Evolutionary conservation across 1,284 basidiomycete genomes (phyloP), one percentile per base, ranked within the genome.

Genomic region (Irpex lacteus): DNA sequence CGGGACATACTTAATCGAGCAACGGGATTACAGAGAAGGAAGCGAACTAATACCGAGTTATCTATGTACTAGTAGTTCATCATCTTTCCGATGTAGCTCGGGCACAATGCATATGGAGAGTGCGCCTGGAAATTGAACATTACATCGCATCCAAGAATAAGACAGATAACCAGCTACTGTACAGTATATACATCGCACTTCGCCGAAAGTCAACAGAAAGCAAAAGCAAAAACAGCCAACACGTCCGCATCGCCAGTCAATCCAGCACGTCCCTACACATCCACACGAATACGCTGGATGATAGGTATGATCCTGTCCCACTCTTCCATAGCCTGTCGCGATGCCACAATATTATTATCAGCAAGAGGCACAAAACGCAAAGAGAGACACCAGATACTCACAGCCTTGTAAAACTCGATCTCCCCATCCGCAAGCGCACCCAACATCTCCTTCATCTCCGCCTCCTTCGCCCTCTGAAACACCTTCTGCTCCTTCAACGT

Each of bases 391-490:
- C 59, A 37, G 58, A n/a, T 18, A 79, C 86, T 63, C 74, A 92
- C 92, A 69, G 90, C 84, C 77, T 92, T 91, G 74, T 97, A 95
- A 78, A 98, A 94, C 73, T 95, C 94, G 67, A 98, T 95, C 76
- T 99, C 92, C 2, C 96, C 96, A 68, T 98, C 93, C 7, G 94
- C 95, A 66, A 98, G 87, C 63, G 90, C 89, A 5, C 86, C 86
- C 8, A 99, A 76, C 82, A 98, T 88, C 72, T 96, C 94, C 78
- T 97, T 98, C 93, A 98, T 93, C 80, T 99, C 97, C 57, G 89
- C 85, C 72, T 95, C 90, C 76, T 98, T 98, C 5, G 91, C 88
- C 65, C 89, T 83, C 72, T 97, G 94, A 78, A 98, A 99, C 63
- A 95, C 83, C 18, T 84, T 80, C 76, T 98, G 95, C 77, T 99